Evolutionary conservation across 1,284 basidiomycete genomes (phyloP).

Genomic region (Tranzscheliella williamsii): DNA sequence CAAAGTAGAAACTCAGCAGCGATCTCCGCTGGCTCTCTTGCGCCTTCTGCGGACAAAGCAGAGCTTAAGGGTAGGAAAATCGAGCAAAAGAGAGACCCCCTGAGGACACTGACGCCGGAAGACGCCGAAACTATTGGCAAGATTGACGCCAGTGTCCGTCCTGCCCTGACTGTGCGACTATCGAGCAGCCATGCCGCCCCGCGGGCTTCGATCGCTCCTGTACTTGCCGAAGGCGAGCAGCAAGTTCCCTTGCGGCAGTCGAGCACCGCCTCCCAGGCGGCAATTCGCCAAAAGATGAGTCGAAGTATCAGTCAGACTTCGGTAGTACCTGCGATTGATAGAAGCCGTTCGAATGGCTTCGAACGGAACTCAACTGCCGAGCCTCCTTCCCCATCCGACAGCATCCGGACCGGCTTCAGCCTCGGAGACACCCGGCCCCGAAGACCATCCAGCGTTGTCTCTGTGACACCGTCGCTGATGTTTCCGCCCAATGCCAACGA

Average conservation of each 20-base stretch:
- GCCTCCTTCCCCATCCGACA: conserved; percentile 11
- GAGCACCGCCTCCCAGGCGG: conserved; percentile 1
- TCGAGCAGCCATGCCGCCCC: conserved; percentile 9
- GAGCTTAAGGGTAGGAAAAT: no score
- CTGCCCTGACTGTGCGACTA: conserved; percentile 11
- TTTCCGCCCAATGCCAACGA: conserved; percentile 7
- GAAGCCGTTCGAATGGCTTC: not conserved
- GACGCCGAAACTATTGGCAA: conserved; percentile 13
- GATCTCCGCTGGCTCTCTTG: not conserved
- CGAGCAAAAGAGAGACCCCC: not conserved
- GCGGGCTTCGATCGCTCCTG: conserved; percentile 6
- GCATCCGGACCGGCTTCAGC: conserved; percentile 8
- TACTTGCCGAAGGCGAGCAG: conserved; percentile 9
- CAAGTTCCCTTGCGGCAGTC: not conserved
- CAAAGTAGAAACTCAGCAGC: not conserved
- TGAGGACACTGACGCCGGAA: conserved; percentile 12
- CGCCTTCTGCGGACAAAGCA: not conserved
- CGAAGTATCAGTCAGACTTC: conserved; percentile 8
- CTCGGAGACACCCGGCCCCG: conserved; percentile 6
- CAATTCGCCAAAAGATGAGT: conserved; percentile 9
- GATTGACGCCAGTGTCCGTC: conserved; percentile 6
- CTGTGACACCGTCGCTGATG: conserved; percentile 22
- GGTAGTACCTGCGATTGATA: not conserved
- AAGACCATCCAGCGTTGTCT: conserved; percentile 27
- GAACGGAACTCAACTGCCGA: not conserved